A percentile compares a stretch with the other conserved stretches of the same genome.
Conservation (phyloP, 805 yeast genomes). For the Saturnispora sekii region DNA sequence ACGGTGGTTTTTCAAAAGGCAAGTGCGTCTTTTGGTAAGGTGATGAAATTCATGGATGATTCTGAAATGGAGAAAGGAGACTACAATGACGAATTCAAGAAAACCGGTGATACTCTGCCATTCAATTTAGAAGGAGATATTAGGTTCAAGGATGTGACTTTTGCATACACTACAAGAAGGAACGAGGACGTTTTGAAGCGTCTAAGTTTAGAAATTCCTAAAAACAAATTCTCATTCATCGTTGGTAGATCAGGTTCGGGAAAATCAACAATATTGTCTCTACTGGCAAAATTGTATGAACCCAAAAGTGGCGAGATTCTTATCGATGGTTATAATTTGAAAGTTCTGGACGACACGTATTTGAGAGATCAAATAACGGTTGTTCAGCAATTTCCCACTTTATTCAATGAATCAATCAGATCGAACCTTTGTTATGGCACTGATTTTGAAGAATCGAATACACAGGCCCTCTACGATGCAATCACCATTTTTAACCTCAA, state of each 20-base stretch:
- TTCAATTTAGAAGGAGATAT: slow-evolving; percentile 38
- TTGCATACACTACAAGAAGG: slow-evolving; percentile 53
- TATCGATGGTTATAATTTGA: slow-evolving; percentile 45
- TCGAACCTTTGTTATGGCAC: slow-evolving; percentile 43
- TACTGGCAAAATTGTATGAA: slow-evolving; percentile 52
- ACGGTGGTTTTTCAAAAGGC: slow-evolving; percentile 62
- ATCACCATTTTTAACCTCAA: slow-evolving; percentile 42
- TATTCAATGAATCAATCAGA: slow-evolving; percentile 54
- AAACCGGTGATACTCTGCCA: slow-evolving; percentile 16
- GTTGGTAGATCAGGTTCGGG: slow-evolving; percentile 93
- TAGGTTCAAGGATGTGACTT: slow-evolving; percentile 45
- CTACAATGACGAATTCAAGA: not conserved
- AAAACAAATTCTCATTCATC: slow-evolving; percentile 45
- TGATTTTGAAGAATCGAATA: slow-evolving; percentile 15
- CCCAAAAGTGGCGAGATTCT: slow-evolving; percentile 46
- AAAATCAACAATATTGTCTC: slow-evolving; percentile 67
- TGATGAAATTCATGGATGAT: slow-evolving; percentile 32
- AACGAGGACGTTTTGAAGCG: slow-evolving; percentile 36
- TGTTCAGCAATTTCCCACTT: slow-evolving; percentile 59
- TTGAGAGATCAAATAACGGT: slow-evolving; percentile 54
- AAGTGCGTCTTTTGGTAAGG: slow-evolving; percentile 49
- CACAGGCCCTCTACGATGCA: slow-evolving; percentile 32
- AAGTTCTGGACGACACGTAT: slow-evolving; percentile 38
- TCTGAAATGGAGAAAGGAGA: slow-evolving; percentile 5
- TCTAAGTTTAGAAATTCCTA: slow-evolving; percentile 36